These are phyloP conservation scores for Miamiensis avidus DNA, from an alignment of 169 alveolate genomes.

Conservation along the genomic window DNA sequence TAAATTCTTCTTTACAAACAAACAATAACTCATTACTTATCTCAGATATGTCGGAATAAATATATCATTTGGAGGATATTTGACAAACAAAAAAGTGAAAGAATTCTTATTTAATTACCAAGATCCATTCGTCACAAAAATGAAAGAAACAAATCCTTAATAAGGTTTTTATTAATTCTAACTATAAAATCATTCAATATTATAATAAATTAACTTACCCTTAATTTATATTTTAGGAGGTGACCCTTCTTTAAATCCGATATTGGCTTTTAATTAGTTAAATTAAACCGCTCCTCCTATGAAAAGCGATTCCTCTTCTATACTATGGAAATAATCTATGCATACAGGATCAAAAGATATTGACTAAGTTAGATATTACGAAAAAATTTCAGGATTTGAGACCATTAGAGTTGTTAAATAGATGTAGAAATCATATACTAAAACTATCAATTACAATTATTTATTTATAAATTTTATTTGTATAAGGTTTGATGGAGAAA, in stretches of 20 bases:
- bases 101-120: neutral
- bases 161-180: neutral
- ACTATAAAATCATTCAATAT: too few relatives aligned
- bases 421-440: neutral
- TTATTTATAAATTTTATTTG: too few relatives aligned
- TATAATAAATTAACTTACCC: neutral
- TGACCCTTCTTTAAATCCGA: neutral
- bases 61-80: neutral
- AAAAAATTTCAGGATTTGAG: neutral
- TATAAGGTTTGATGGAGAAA: neutral
- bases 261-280: too few relatives aligned
- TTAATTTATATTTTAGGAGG: neutral
- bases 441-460: neutral
- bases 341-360: neutral
- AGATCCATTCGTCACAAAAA: neutral
- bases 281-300: neutral
- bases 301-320: neutral
- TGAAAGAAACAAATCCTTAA: neutral
- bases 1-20: too few relatives aligned
- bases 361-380: neutral
- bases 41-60: neutral
- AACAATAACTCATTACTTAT: neutral
- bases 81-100: neutral
- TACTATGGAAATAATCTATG: neutral
- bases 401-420: neutral